A percentile compares a stretch with the other conserved stretches of the same genome.
phyloP scores from a whole-genome alignment of 164 flowering plant genomes.

The Saururus chinensis region DNA sequence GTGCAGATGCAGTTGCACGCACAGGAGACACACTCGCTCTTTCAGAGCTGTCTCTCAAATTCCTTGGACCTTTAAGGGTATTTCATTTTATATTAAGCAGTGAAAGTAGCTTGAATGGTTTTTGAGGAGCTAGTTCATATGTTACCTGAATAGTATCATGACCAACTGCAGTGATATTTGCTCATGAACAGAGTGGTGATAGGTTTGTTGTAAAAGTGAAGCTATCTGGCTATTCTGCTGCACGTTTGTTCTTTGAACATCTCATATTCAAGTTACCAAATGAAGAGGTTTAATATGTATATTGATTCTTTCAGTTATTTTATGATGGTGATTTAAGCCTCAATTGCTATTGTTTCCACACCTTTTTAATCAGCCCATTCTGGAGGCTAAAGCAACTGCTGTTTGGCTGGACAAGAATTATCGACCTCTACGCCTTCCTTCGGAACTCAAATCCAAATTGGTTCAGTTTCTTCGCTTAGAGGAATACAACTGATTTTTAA shows the following conservation, averaged over 20 bases:
- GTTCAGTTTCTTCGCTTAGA: constrained; percentile 32
- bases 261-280: constrained; percentile 69
- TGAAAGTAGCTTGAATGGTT: not conserved
- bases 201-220: constrained; percentile 77
- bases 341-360: not conserved
- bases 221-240: constrained; percentile 65
- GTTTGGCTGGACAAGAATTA: constrained; percentile 77
- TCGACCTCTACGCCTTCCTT: constrained; percentile 71
- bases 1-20: constrained; percentile 69
- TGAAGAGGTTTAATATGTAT: constrained; percentile 43
- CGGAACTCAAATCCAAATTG: constrained; percentile 49
- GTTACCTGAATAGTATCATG: not conserved
- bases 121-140: not conserved
- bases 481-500: constrained; percentile 4
- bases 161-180: constrained; percentile 3
- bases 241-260: constrained; percentile 70
- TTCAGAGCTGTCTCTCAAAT: constrained; percentile 74
- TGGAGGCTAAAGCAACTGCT: constrained; percentile 69
- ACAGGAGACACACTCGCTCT: constrained; percentile 76
- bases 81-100: constrained; percentile 2
- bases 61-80: constrained; percentile 79
- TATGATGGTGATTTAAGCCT: not conserved
- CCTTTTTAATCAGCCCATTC: constrained; percentile 39
- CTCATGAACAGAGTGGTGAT: constrained; percentile 62
- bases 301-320: not conserved